Evolutionary conservation across 345 rosid genomes (phyloP).

Genomic region (Syzygium aqueum): DNA sequence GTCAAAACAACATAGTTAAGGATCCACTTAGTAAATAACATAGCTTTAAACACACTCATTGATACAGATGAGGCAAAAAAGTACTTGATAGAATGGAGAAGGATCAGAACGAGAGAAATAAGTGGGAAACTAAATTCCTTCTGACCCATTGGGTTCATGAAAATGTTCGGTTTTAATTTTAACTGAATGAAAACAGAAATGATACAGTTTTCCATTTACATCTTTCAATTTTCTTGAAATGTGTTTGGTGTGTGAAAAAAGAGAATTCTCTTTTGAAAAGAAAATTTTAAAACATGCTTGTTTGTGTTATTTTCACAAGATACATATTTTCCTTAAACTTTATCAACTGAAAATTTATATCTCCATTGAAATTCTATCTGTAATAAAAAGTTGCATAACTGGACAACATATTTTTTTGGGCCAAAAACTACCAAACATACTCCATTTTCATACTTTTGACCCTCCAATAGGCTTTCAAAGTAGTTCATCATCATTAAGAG

Average conservation of each 20-base stretch:
- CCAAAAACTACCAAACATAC: not conserved
- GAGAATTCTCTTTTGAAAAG: not conserved
- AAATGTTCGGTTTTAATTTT: not conserved
- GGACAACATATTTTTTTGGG: not conserved
- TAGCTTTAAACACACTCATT: not conserved
- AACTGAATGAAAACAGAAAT: not conserved
- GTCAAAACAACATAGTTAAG: not conserved
- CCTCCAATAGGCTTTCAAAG: not conserved
- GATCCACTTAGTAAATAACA: not conserved
- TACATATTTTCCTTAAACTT: not conserved
- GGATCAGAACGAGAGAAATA: not conserved
- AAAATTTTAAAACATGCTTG: not conserved
- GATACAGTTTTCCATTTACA: not conserved
- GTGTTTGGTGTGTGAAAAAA: not conserved
- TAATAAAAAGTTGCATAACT: not conserved
- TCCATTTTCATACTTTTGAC: not conserved
- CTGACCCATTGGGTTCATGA: not conserved
- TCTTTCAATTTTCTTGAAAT: not conserved
- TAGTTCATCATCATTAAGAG: not conserved
- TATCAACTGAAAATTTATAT: not conserved
- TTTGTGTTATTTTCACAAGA: not conserved
- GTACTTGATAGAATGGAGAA: not conserved
- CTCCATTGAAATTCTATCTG: not conserved
- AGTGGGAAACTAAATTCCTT: not conserved
- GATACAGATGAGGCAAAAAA: not conserved